These are phyloP conservation scores for Alternaria brassicae DNA, from an alignment of 2,329 filamentous ascomycete species.

Conservation along the genomic window DNA sequence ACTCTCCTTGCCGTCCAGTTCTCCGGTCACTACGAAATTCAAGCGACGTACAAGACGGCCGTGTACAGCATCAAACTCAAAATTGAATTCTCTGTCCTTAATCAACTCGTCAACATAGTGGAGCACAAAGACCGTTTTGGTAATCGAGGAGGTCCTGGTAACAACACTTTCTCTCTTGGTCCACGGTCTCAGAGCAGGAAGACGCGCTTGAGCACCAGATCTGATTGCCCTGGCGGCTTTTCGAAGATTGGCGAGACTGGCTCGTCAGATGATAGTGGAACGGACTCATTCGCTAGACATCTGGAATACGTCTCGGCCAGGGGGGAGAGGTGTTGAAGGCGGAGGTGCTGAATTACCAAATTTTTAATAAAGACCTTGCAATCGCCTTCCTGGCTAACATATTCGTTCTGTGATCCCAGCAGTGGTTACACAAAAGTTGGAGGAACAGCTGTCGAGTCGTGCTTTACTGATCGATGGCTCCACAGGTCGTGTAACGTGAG, in stretches of 20 bases:
- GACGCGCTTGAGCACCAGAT: no score
- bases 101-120: constrained; percentile 37
- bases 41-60: constrained; percentile 44
- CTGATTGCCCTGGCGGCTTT: no score
- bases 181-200: no score
- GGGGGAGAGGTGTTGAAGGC: no score
- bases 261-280: no score
- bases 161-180: no score
- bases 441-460: background rate
- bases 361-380: background rate
- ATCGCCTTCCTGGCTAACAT: background rate
- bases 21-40: constrained; percentile 25
- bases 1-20: constrained; percentile 21
- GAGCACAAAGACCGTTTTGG: no score
- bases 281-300: no score
- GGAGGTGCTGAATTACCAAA: no score
- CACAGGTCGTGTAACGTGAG: background rate
- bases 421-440: background rate
- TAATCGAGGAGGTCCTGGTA: no score
- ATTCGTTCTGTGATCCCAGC: background rate
- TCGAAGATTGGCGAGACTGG: no score
- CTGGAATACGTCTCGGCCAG: no score
- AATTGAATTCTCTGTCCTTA: constrained; percentile 61
- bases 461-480: background rate
- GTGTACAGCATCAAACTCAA: constrained; percentile 56